Evolutionary conservation across 192 early-diverging fungal genomes (phyloP).

Genomic region (Linnemannia hyalina): DNA sequence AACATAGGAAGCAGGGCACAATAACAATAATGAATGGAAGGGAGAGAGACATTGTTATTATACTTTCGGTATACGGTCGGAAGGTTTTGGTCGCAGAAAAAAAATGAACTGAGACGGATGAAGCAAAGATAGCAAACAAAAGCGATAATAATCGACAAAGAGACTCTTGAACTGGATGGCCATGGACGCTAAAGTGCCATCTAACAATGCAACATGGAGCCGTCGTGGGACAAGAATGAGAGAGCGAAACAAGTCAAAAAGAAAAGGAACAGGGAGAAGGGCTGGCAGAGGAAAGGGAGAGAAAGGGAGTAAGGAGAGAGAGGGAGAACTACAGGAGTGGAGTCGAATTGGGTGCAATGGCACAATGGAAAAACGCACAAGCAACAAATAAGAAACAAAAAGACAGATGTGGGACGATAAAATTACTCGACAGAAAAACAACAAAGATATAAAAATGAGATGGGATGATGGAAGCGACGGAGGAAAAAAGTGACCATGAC

Average conservation of each 20-base stretch:
- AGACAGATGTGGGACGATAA: neutral
- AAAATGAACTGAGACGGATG: neutral
- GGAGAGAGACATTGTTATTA: neutral
- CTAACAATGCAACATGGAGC: neutral
- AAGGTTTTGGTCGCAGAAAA: neutral
- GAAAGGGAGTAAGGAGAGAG: neutral
- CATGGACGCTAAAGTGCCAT: neutral
- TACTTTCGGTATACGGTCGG: neutral
- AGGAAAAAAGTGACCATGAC: neutral
- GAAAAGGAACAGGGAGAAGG: neutral
- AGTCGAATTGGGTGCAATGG: conserved; percentile 13
- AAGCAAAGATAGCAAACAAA: neutral
- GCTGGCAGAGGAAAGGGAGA: neutral
- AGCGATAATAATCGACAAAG: neutral
- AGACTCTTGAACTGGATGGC: neutral
- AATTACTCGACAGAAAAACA: no score
- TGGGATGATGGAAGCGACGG: neutral
- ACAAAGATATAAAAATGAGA: neutral
- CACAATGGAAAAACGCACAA: conserved; percentile 8
- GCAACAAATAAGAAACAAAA: neutral
- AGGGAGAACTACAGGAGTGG: neutral
- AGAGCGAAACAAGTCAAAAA: neutral
- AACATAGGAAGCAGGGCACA: neutral
- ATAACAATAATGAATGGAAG: neutral
- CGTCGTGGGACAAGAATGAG: neutral